Evolutionary conservation across 2,329 filamentous ascomycete genomes (phyloP), one percentile per base, ranked within the genome.

Genomic region (Penicillium vulpinum): DNA sequence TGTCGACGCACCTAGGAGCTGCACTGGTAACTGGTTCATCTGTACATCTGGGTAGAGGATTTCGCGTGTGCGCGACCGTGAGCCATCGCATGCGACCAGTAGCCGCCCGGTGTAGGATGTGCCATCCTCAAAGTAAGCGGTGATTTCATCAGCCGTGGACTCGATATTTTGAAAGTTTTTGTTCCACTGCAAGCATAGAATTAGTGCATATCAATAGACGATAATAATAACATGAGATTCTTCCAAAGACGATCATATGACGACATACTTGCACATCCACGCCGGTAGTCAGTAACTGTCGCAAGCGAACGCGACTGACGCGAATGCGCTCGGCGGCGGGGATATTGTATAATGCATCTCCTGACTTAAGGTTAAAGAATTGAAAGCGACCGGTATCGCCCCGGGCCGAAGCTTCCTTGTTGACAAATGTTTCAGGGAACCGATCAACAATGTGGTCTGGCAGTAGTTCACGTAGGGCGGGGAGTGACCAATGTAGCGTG

Each of bases 401-500:
- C 48, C 75, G 69, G 54, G 73, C 70, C 11, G 81, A 79, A 64
- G 84, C 78, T 56, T 74, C 69, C n/a, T 78, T 73, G 66, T 84
- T 81, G 41, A 87, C 81, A 63, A 82, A 83, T 0, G 80, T 76
- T 45, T 81, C 78, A 1, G 78, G 75, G 2, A 86, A 69, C 0
- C 77, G 75, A 2, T 67, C 65, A 4, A 78, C 67, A 7, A 85
- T 69, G 13, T 79, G 70, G 0, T 75, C 66, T 0, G 84, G 81
- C 28, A 88, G 73, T 22, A 87, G 74, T 8, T 75, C 67, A 43
- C 80, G 75, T 39, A 88, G 73, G 1, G 76, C 77, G 0, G 80
- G 76, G 10, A 87, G 76, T 5, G 82, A 83, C 85, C 85, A 88
- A 66, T 87, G 83, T 55, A 88, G 74, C 0, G 85, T 87, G 55